phyloP scores from a whole-genome alignment of 257 asterid genomes.

The Capsicum chinense region DNA sequence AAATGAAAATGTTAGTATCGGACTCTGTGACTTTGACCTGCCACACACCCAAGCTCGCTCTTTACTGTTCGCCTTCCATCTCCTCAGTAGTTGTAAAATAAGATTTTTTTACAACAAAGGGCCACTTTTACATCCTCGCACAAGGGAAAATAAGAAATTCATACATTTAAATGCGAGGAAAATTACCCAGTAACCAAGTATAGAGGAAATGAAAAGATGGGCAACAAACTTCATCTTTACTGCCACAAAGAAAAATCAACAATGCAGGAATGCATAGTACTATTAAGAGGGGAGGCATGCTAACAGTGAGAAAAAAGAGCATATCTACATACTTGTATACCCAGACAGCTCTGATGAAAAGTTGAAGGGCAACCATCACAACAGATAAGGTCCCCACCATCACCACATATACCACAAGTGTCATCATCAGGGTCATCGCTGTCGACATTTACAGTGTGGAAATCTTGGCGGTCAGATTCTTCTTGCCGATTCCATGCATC shows the following conservation, averaged over 20 bases:
- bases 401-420: constrained; percentile 91
- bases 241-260: not conserved
- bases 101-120: not conserved
- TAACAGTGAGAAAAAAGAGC: not conserved
- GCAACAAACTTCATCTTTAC: not conserved
- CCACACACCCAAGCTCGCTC: not conserved
- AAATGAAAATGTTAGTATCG: constrained; percentile 7
- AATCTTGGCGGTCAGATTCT: constrained; percentile 61
- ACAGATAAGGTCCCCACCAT: constrained; percentile 96
- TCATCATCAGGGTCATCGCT: constrained; percentile 96
- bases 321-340: constrained; percentile 58
- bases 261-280: not conserved
- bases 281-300: constrained; percentile 10
- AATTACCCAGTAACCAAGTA: not conserved
- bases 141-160: not conserved
- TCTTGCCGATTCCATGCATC: constrained; percentile 94
- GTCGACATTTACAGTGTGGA: constrained; percentile 58
- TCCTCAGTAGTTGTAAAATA: constrained; percentile 4
- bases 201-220: not conserved
- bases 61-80: constrained; percentile 2
- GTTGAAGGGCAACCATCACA: constrained; percentile 99
- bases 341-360: constrained; percentile 89
- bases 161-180: not conserved
- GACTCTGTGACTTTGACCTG: not conserved
- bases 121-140: not conserved